Conservation (phyloP, 805 yeast genomes). For the Alloascoidea hylecoeti region DNA sequence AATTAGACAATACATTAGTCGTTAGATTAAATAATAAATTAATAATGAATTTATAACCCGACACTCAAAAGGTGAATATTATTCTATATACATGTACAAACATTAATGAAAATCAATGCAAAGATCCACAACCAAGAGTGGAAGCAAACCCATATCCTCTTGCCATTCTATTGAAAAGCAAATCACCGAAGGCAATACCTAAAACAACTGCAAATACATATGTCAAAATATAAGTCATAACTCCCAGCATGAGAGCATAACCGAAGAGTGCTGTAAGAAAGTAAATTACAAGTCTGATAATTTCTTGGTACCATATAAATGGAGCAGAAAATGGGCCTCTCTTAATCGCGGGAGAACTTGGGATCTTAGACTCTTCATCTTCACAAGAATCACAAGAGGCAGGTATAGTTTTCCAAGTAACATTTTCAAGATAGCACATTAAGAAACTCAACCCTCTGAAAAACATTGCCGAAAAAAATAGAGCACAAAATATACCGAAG, state of each 20-base stretch:
- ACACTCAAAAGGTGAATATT: too few relatives aligned
- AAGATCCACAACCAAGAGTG: not conserved
- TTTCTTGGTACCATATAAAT: slow-evolving; percentile 25
- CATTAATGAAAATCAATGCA: too few relatives aligned
- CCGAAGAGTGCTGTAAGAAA: slow-evolving; percentile 54
- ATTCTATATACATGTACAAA: too few relatives aligned
- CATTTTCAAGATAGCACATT: not conserved
- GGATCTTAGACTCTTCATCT: not conserved
- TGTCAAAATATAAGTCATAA: slow-evolving; percentile 53
- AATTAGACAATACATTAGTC: too few relatives aligned
- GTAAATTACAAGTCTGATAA: slow-evolving; percentile 37
- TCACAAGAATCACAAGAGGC: not conserved
- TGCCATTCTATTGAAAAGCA: slow-evolving; percentile 47
- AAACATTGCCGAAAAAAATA: slow-evolving; percentile 44
- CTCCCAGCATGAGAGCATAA: slow-evolving; percentile 65
- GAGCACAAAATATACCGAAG: slow-evolving; percentile 55
- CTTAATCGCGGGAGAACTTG: slow-evolving; percentile 12
- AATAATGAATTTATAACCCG: too few relatives aligned
- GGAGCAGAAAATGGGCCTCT: slow-evolving; percentile 16
- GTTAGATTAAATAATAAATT: too few relatives aligned
- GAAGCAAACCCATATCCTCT: slow-evolving; percentile 21
- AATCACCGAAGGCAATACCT: slow-evolving; percentile 60
- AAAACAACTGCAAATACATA: slow-evolving; percentile 63
- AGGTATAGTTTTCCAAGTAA: too few relatives aligned
- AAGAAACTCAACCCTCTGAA: slow-evolving; percentile 35